A percentile compares a stretch with the other conserved stretches of the same genome.
phyloP scores from a whole-genome alignment of 345 rosid species.

The Erodium maritimum region DNA sequence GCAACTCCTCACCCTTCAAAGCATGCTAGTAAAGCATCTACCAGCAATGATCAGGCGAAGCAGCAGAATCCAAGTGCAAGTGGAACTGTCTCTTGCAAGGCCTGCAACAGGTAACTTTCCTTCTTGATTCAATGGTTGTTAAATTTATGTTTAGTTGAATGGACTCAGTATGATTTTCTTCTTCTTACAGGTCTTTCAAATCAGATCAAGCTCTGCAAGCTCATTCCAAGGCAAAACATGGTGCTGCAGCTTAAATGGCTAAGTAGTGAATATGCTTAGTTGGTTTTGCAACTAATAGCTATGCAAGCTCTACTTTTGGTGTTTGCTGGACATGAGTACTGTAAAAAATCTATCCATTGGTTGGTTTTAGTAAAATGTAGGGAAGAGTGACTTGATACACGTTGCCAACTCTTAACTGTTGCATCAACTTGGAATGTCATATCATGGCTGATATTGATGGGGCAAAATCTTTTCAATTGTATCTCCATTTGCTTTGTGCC shows the following conservation, averaged over 20 bases:
- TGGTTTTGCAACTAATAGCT: too few relatives aligned
- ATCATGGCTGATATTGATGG: too few relatives aligned
- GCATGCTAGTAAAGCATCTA: slow-evolving; percentile 31
- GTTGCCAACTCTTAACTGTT: too few relatives aligned
- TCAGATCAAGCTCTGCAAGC: slow-evolving; percentile 61
- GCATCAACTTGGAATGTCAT: too few relatives aligned
- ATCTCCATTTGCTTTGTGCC: too few relatives aligned
- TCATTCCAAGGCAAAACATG: slow-evolving; percentile 74
- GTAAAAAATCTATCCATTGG: too few relatives aligned
- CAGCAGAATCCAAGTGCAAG: slow-evolving; percentile 39
- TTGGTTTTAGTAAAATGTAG: too few relatives aligned
- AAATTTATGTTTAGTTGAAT: not conserved
- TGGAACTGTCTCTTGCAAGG: slow-evolving; percentile 33
- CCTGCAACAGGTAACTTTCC: slow-evolving; percentile 43
- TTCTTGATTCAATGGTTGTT: not conserved
- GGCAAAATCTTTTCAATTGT: too few relatives aligned
- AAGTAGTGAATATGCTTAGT: too few relatives aligned
- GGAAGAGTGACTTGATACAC: too few relatives aligned
- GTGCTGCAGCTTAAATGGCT: slow-evolving; percentile 6
- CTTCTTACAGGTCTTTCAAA: slow-evolving; percentile 35
- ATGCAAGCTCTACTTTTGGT: too few relatives aligned
- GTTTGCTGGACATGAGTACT: too few relatives aligned
- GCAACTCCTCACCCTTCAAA: slow-evolving; percentile 82
- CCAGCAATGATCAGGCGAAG: slow-evolving; percentile 28
- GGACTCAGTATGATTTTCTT: not conserved